Percentiles rank a stretch among this genome's conserved stretches.
Conservation (phyloP, 805 yeast genomes). For the Spathaspora passalidarum region DNA sequence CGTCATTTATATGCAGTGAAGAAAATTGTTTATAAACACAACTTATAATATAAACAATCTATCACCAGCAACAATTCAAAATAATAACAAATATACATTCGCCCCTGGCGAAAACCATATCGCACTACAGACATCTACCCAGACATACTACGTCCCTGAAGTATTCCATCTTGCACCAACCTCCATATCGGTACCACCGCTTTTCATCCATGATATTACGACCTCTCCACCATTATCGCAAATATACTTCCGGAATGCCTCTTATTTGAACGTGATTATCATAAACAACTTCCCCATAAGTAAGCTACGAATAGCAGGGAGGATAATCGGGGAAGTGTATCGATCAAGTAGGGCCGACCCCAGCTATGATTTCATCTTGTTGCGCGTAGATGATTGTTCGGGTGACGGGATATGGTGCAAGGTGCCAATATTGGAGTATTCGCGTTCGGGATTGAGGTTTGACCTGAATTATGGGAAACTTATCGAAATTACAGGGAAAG, state of each 20-base stretch:
- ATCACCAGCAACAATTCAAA: neutral
- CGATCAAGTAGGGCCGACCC: conserved; percentile 10
- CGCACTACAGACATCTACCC: conserved; percentile 20
- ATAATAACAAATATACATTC: neutral
- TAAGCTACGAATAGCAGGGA: conserved; percentile 23
- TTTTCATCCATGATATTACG: conserved; percentile 30
- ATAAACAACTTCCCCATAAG: conserved; percentile 35
- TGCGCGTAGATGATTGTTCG: conserved; percentile 35
- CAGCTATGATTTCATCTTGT: conserved; percentile 11
- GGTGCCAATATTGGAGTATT: conserved; percentile 11
- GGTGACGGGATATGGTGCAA: conserved; percentile 17
- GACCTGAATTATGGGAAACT: conserved; percentile 19
- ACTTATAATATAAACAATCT: neutral
- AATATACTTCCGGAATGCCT: conserved; percentile 19
- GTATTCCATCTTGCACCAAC: conserved; percentile 32
- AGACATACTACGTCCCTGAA: conserved; percentile 30
- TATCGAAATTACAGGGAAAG: conserved; percentile 22
- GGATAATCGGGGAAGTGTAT: conserved; percentile 21
- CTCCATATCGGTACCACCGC: conserved; percentile 14
- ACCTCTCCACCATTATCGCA: conserved; percentile 6
- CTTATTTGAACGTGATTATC: conserved; percentile 12
- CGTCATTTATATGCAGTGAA: neutral
- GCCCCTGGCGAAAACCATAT: conserved; percentile 35
- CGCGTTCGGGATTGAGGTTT: conserved; percentile 13
- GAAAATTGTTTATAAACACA: no score